Evolutionary conservation across 140 eudicot genomes (phyloP).

Genomic region (Bidens hawaiensis): DNA sequence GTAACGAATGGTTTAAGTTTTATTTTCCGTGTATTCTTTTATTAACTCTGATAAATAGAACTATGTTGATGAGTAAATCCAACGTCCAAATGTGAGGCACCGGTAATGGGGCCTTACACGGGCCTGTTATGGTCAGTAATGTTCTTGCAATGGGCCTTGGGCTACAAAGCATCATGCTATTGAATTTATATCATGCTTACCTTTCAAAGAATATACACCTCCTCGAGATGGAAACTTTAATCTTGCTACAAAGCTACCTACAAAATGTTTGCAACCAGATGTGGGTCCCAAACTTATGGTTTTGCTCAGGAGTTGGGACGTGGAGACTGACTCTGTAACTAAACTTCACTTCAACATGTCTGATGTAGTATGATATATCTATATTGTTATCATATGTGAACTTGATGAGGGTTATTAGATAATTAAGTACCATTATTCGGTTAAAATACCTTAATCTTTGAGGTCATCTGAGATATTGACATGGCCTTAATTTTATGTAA

Average conservation of each 20-base stretch:
- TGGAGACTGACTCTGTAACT: conserved; percentile 80
- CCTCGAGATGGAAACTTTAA: conserved; percentile 55
- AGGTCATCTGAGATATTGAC: not conserved
- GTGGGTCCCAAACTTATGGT: conserved; percentile 89
- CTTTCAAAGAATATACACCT: conserved; percentile 73
- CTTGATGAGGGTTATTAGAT: not conserved
- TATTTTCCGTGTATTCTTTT: too few species aligned
- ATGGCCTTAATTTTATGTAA: not conserved
- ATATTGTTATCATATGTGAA: not conserved
- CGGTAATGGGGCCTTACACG: too few species aligned
- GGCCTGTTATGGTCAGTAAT: too few species aligned
- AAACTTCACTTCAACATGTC: conserved; percentile 77
- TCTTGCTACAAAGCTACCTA: conserved; percentile 52
- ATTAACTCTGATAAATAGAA: too few species aligned
- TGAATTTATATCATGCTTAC: too few species aligned
- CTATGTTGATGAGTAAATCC: too few species aligned
- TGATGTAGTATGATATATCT: conserved; percentile 62
- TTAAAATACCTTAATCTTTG: not conserved
- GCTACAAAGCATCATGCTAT: too few species aligned
- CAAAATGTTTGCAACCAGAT: conserved; percentile 45
- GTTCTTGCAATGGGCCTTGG: too few species aligned
- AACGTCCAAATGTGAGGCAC: too few species aligned
- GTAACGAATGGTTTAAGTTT: too few species aligned
- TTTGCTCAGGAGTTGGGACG: conserved; percentile 68
- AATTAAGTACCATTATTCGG: not conserved